A percentile compares a stretch with the other conserved stretches of the same genome.
Conservation (phyloP, 192 early-diverging fungal genomes). For the Backusella sp. region DNA sequence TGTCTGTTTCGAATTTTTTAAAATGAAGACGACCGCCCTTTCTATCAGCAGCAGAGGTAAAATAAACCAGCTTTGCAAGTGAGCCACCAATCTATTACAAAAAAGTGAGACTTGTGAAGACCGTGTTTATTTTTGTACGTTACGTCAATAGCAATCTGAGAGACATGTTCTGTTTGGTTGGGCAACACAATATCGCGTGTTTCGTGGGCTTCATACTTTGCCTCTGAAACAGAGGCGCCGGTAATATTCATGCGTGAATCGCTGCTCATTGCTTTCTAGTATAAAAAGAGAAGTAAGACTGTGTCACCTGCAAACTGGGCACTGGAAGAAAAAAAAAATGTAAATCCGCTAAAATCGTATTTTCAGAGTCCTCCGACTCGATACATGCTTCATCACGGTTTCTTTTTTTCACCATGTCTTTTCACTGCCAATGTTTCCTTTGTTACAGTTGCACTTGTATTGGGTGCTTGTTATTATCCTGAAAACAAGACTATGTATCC, state of each 20-base stretch:
- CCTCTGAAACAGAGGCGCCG: slow-evolving; percentile 55
- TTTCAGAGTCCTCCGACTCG: background rate
- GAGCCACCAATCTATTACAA: slow-evolving; percentile 65
- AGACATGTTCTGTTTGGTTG: slow-evolving; percentile 77
- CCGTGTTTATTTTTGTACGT: background rate
- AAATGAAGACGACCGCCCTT: slow-evolving; percentile 91
- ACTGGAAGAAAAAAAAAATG: background rate
- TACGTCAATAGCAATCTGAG: slow-evolving; percentile 92
- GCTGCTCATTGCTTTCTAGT: background rate
- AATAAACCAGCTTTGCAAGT: slow-evolving; percentile 75
- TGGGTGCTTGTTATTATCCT: too few relatives aligned
- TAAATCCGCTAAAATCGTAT: background rate
- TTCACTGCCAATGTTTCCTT: too few relatives aligned
- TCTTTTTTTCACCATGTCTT: too few relatives aligned
- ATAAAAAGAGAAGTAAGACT: background rate
- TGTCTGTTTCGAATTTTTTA: slow-evolving; percentile 90
- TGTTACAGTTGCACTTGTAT: too few relatives aligned
- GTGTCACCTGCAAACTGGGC: too few relatives aligned
- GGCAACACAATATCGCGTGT: slow-evolving; percentile 86
- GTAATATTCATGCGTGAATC: slow-evolving; percentile 44
- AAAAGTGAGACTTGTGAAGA: background rate
- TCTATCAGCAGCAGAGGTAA: slow-evolving; percentile 42
- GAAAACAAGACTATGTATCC: too few relatives aligned
- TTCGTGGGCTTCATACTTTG: slow-evolving; percentile 43
- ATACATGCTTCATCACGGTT: too few relatives aligned